Base-by-base conservation (phyloP, 331 rosid genomes). In the Quercus lobata region DNA sequence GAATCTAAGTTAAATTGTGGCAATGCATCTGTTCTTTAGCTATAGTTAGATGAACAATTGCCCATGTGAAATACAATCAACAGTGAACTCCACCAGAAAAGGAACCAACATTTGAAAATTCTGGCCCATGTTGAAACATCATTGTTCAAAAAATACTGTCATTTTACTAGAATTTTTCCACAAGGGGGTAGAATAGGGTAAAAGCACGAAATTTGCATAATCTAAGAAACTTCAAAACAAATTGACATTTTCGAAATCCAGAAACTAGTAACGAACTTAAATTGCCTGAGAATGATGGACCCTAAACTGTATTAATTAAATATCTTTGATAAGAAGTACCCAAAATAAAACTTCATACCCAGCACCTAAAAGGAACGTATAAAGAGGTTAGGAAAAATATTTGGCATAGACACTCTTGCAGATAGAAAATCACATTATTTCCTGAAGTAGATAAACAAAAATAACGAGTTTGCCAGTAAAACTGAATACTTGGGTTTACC, bases 401-500 rank as follows among this genome's bases (percentile, higher is more conserved):
- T 7, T 72, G 21, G 54, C 77, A 72, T 19, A 49, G 17, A 19
- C 52, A 77, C 73, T 19, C 34, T 41, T 37, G 30, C 49, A 21
- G 15, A 22, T 9, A 58, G 66, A 71, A 10, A 41, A 41, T 41
- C 49, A 41, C 49, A 41, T 9, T 41, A 41, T 41, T 41, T 41
- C 49, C 49, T 9, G 49, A 9, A 41, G 49, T 41, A 41, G 49
- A 41, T 3, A 32, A 69, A 69, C 21, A 63, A 71, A 46, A 25
- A 52, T 49, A 74, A 41, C 75, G 27, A 25, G 54, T 8, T 7
- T 52, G 29, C 37, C 37, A 22, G 62, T 57, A 56, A 56, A 56
- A 44, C 52, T 27, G 52, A 80, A 60, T 69, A 27, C 76, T 72
- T 27, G 56, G 34, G 41, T 54, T 76, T 90, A 96, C 99, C 99